A percentile compares a stretch with the other conserved stretches of the same genome.
These are phyloP conservation scores for Vigna mungo DNA, from an alignment of 306 rosid species.

Conservation along the genomic window DNA sequence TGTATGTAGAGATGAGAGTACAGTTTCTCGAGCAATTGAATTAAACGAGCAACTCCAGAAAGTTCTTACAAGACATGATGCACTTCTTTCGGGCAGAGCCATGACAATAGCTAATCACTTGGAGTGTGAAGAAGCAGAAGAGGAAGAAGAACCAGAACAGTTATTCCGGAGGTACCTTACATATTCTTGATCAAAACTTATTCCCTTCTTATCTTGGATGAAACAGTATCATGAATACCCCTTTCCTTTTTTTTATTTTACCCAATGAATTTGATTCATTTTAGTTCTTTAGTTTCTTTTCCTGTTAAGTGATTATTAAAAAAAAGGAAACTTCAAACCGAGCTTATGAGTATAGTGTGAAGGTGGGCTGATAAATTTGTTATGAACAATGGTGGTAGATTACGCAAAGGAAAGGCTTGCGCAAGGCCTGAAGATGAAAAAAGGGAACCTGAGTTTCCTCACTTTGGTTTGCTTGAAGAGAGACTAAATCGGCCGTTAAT, in stretches of 20 bases:
- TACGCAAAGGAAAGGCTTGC: conserved; percentile 95
- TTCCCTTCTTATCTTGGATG: not conserved
- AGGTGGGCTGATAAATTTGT: not conserved
- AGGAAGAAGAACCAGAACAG: conserved; percentile 90
- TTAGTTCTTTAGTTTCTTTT: not conserved
- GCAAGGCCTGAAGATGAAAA: conserved; percentile 81
- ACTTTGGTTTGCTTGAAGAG: conserved; percentile 65
- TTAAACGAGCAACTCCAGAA: conserved; percentile 88
- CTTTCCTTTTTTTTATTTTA: conserved; percentile 16
- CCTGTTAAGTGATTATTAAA: not conserved
- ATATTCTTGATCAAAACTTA: not conserved
- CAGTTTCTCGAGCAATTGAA: conserved; percentile 83
- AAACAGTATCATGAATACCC: conserved; percentile 14
- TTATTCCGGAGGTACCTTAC: conserved; percentile 72
- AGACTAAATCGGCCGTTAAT: conserved; percentile 82
- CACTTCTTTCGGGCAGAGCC: conserved; percentile 68
- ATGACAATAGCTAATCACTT: conserved; percentile 53
- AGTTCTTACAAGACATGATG: conserved; percentile 86
- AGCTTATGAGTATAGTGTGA: not conserved
- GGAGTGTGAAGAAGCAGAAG: conserved; percentile 65
- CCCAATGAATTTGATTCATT: not conserved
- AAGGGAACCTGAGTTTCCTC: conserved; percentile 52
- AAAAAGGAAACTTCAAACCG: not conserved
- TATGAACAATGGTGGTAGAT: conserved; percentile 55
- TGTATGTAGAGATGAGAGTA: conserved; percentile 68